Evolutionary conservation across 179 eudicot species (phyloP).

Genomic region (Patellifolia procumbens): DNA sequence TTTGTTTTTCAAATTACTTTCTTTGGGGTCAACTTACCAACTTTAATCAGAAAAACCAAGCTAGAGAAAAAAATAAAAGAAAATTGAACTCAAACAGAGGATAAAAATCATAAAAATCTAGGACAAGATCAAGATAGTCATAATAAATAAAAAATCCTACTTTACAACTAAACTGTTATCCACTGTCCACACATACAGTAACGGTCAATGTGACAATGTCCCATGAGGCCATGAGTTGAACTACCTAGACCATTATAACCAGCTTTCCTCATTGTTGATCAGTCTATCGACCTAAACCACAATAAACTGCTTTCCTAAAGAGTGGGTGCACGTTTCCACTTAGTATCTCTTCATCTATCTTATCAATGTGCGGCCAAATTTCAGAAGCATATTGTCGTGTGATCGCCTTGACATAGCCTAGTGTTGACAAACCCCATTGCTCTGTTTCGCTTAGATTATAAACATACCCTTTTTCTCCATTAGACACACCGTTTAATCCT

Average conservation of each 20-base stretch:
- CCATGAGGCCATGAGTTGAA: background rate
- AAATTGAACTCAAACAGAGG: background rate
- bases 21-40: too few relatives aligned
- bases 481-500: conserved; percentile 47
- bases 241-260: conserved; percentile 13
- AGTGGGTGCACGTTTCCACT: conserved; percentile 65
- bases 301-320: conserved; percentile 71
- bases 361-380: conserved; percentile 87
- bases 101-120: background rate
- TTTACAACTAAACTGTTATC: conserved; percentile 15
- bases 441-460: conserved; percentile 69
- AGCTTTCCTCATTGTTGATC: conserved; percentile 21
- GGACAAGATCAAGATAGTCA: conserved; percentile 3
- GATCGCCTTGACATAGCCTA: conserved; percentile 90
- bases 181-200: conserved; percentile 2
- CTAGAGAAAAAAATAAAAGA: background rate
- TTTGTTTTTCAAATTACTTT: too few relatives aligned
- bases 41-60: too few relatives aligned
- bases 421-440: conserved; percentile 91
- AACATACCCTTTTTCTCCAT: conserved; percentile 46
- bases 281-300: conserved; percentile 59
- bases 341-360: conserved; percentile 71
- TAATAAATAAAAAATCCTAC: background rate
- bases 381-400: conserved; percentile 95
- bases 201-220: background rate